phyloP scores from a whole-genome alignment of 2,329 filamentous ascomycete genomes.

The Chaetomiaceae sp. region DNA sequence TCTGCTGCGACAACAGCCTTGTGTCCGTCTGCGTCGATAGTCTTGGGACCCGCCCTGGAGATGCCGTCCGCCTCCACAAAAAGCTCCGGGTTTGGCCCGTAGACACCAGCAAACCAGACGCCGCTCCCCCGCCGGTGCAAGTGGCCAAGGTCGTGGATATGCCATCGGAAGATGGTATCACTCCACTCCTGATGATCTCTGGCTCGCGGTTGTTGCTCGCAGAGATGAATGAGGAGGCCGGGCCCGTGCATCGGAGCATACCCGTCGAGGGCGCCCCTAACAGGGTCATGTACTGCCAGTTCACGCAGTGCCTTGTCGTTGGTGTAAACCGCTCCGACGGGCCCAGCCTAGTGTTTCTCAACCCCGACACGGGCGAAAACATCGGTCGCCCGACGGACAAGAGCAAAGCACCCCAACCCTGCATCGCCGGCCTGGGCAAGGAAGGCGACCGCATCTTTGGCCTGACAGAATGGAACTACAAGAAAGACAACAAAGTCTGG shows the following conservation, averaged over 20 bases:
- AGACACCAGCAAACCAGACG: conserved; percentile 37
- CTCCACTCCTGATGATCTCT: conserved; percentile 47
- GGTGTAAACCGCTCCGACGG: conserved; percentile 41
- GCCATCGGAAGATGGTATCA: conserved; percentile 36
- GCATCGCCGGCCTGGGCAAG: conserved; percentile 54
- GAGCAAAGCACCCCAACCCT: conserved; percentile 39
- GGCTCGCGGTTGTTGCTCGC: conserved; percentile 49
- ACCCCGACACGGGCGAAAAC: conserved; percentile 50
- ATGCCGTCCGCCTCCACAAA: conserved; percentile 29
- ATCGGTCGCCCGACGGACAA: conserved; percentile 45
- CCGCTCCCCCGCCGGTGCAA: conserved; percentile 43
- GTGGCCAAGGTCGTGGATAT: conserved; percentile 44
- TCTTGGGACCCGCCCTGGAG: conserved; percentile 22
- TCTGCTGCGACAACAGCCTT: conserved; percentile 47
- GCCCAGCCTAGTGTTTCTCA: conserved; percentile 53
- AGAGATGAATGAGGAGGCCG: conserved; percentile 43
- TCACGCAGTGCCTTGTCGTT: conserved; percentile 51
- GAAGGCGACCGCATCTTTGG: conserved; percentile 55
- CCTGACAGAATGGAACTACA: conserved; percentile 60
- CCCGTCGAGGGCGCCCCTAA: conserved; percentile 45
- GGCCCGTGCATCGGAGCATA: conserved; percentile 48
- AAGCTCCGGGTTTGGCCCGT: conserved; percentile 49
- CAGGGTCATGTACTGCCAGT: conserved; percentile 52
- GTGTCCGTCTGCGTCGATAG: conserved; percentile 35
- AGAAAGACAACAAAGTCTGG: conserved; percentile 54